phyloP scores from a whole-genome alignment of 306 rosid species.

The Sicyos edulis region DNA sequence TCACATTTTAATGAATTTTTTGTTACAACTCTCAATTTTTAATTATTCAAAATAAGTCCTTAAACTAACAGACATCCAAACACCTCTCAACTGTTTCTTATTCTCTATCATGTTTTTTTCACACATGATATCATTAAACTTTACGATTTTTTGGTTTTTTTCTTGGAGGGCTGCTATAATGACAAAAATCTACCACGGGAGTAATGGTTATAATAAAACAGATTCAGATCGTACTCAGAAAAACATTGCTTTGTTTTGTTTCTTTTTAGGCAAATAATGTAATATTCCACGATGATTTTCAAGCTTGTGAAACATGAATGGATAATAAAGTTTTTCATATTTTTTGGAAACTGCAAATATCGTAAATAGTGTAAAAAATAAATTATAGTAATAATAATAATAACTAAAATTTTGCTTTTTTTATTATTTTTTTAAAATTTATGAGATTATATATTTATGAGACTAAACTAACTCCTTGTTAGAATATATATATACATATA shows the following conservation, averaged over 20 bases:
- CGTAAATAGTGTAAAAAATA: background rate
- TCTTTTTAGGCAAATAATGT: conserved; percentile 14
- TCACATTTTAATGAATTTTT: no score
- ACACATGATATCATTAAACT: conserved; percentile 1
- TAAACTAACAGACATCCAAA: no score
- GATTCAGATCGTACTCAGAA: background rate
- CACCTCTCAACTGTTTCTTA: background rate
- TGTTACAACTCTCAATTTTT: no score
- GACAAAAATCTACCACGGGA: conserved; percentile 11
- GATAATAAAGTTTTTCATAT: background rate
- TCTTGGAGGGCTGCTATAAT: background rate
- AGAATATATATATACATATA: no score
- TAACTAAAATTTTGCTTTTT: no score
- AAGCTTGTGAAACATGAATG: background rate
- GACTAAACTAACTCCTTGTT: no score
- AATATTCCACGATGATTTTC: background rate
- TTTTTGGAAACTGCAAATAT: background rate
- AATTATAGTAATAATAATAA: no score
- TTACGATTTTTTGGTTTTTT: background rate
- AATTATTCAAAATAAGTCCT: no score
- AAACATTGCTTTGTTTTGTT: background rate
- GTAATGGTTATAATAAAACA: background rate
- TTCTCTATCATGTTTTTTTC: background rate
- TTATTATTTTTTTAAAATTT: no score
- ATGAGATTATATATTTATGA: no score